Base-by-base conservation (phyloP, 139 green algal species). In the Tetraselmis striata region DNA sequence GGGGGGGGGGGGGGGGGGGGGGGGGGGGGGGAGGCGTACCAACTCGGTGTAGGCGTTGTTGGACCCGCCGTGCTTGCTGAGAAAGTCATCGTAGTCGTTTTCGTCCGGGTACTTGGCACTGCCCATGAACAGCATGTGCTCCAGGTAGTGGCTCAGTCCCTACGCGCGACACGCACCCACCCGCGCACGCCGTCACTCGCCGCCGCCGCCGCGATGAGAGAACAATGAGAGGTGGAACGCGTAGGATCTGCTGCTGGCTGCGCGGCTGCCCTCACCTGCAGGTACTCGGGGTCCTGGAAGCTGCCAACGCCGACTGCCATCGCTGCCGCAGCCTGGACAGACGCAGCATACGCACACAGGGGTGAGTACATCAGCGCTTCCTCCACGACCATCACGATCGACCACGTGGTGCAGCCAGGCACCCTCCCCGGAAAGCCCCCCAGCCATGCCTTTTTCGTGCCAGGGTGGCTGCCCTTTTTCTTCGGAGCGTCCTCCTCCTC, bases 51-150 rank as follows among this genome's bases (percentile, higher is more conserved):
- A 98, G 1, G 97, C 96, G 85, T 99, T 99, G 59, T 91, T 93
- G 0, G 84, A 81, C 31, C 97, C 97, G 1, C 92, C 93, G 79
- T 99, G 87, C 1, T 89, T 84, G 1, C 86, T 91, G 0, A 99
- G 87, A 86, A 90, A 99, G 0, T 93, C 85, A 76, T 98, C 96
- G 83, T 98, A 99, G 22, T 98, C 95, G 75, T 99, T 98, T 81
- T 99, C 97, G 76, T 96, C 89, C 0, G 97, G 95, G 87, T 91
- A 99, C 80, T 94, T 92, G 27, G 89, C 86, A 80, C 90, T 97
- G 81, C 97, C 97, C 96, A 99, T 99, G 92, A 99, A 99, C 59
- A 99, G 92, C 97, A 99, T 99, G 90, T 99, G 97, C 88, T 99
- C 97, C 83, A 99, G 84, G 84, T 97, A 98, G 88, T 98, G 96